Conservation (phyloP, 2,329 filamentous ascomycete genomes). For the Penicillium sp. region DNA sequence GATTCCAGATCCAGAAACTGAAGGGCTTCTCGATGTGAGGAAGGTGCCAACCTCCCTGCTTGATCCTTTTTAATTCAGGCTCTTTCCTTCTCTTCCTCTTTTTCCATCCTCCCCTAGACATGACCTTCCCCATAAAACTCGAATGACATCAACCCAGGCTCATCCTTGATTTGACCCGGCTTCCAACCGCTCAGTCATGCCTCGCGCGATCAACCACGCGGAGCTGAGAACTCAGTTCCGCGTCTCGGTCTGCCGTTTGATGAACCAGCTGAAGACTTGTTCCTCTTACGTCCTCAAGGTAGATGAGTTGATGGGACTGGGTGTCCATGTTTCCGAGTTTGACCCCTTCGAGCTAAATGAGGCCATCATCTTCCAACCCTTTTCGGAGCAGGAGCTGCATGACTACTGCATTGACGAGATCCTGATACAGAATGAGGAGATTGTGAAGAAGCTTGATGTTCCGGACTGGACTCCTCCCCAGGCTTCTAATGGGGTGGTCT, state of each 20-base stretch:
- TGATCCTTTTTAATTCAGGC: not conserved
- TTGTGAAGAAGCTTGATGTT: not conserved
- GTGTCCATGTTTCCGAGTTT: not conserved
- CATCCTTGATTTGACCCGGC: too few species aligned
- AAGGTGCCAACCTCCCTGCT: not conserved
- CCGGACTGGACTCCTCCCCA: not conserved
- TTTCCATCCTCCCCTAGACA: not conserved
- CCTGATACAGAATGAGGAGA: not conserved
- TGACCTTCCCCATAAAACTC: not conserved
- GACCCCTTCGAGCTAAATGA: not conserved
- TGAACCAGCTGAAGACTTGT: not conserved
- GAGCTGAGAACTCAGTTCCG: constrained; percentile 1
- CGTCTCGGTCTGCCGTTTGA: not conserved
- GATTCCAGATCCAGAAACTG: not conserved
- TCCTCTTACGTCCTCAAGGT: not conserved
- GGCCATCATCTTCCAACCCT: constrained; percentile 7
- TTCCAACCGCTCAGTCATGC: not conserved
- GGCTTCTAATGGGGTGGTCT: not conserved
- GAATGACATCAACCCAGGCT: not conserved
- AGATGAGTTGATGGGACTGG: not conserved
- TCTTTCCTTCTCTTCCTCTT: not conserved
- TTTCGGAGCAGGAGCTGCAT: not conserved
- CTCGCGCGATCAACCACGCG: not conserved
- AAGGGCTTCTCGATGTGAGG: not conserved
- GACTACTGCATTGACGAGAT: not conserved